Evolutionary conservation across 1,284 basidiomycete species (phyloP), one percentile per base, ranked within the genome.

Genomic region (Cystobasidium sp.): DNA sequence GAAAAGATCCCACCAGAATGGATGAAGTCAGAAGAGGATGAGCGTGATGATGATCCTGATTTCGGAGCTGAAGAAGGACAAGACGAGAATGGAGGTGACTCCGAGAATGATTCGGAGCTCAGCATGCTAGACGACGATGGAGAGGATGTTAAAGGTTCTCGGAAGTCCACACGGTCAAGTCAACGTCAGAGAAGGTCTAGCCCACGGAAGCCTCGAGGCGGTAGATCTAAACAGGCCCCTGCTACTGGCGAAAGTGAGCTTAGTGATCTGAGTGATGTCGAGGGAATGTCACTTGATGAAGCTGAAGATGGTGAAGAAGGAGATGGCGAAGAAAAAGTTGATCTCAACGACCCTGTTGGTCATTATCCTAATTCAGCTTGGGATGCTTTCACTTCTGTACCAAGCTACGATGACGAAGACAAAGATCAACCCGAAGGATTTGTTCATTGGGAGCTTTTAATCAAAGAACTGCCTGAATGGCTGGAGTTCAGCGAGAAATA

Each of bases 371-470:
- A 74, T 46, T 62, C 72, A 3, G 56, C 44, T 31, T 66, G 64
- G 64, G 64, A 66, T 10, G 7, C 64, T 16, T 68, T 62, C 18
- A 62, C 41, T 18, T n/a, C 47, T 37, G 20, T 63, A 7, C 72
- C 64, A 6, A 47, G 52, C 1, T 68, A 56, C 58, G 56, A 62
- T 46, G 47, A 68, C 44, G 72, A 74, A 65, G 64, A 68, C 22
- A 65, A 74, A 22, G 64, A 64, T 51, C 55, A 58, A 39, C 75
- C 75, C 39, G 75, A 78, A 8, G 86, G 86, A 75, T 90, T 92
- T 78, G 83, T 92, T 69, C 90, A 91, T 81, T 93, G 92, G 92
- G 91, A 93, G 83, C 90, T 90, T 78, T 91, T 92, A 75, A 77
- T 88, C 85, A 53, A 69, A 22, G 64, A 63, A 61, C 67, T 51